Conservation (phyloP, 2,329 filamentous ascomycete species). For the Ramularia collo-cygni region DNA sequence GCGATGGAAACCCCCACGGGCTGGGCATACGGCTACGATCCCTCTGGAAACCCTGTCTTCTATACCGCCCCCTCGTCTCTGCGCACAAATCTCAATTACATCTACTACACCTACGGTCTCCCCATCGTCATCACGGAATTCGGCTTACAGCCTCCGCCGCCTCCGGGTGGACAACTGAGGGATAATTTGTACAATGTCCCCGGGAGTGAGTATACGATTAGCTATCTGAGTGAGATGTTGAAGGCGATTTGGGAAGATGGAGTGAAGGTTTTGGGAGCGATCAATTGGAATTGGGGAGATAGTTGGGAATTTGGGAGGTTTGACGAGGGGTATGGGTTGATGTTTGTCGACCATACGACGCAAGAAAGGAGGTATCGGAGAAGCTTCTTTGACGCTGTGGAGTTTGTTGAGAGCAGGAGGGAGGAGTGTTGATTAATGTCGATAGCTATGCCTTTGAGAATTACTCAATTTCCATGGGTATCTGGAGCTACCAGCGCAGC, state of each 20-base stretch:
- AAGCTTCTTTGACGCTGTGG: constrained; percentile 32
- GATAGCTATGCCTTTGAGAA: too few species aligned
- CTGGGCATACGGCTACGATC: constrained; percentile 41
- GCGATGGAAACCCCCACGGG: constrained; percentile 25
- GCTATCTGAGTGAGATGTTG: constrained; percentile 33
- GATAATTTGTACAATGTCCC: constrained; percentile 51
- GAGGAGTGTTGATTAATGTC: too few species aligned
- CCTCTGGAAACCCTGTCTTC: constrained; percentile 43
- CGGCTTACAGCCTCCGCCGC: constrained; percentile 36
- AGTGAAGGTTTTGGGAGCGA: constrained; percentile 30
- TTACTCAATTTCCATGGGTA: too few species aligned
- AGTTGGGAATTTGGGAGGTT: constrained; percentile 43
- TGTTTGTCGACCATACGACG: constrained; percentile 37
- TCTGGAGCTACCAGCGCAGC: too few species aligned
- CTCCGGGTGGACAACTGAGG: constrained; percentile 39
- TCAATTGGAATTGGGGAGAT: constrained; percentile 9
- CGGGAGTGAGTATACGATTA: constrained; percentile 49
- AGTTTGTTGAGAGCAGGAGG: constrained; percentile 6
- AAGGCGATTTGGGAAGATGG: constrained; percentile 28
- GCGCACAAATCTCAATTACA: constrained; percentile 49
- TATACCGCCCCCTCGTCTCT: constrained; percentile 55
- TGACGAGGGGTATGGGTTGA: constrained; percentile 48
- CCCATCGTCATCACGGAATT: constrained; percentile 35
- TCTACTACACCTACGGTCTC: constrained; percentile 52
- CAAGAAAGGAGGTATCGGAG: constrained; percentile 32